Base-by-base conservation (phyloP, 2,329 filamentous ascomycete species). In the Pseudogymnoascus sp. region DNA sequence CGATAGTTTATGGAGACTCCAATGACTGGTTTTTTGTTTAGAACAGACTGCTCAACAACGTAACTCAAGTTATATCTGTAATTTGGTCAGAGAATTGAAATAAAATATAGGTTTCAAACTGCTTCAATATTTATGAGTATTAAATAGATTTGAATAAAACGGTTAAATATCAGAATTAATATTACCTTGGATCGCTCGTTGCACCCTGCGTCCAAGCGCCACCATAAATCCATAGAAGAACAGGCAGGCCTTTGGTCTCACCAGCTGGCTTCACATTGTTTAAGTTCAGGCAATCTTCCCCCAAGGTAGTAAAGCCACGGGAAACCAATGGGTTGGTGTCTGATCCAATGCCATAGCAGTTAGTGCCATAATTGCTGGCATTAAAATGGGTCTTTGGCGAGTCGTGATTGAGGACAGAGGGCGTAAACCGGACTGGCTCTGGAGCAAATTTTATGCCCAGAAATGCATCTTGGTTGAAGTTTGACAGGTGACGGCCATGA, bases 1-100 rank as follows among this genome's bases (percentile, higher is more conserved):
- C 87, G 79, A 71, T 89, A 84, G 73, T 82, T 82, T 69, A 84
- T 80, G 70, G 78, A 82, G 47, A 86, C 63, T 75, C 10, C 80
- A 72, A 75, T 80, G 84, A 28, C 66, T 8, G 67, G 67, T 7
- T 65, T 67, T 1, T 62, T 62, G 33, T 66, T 77, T 5, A 71
- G 66, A 6, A 76, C 73, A 0, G 77, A 75, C 44, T 78, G 76
- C 12, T 75, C 66, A 1, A 86, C 79, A 56, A 86, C 79, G 64
- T 79, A 82, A n/a, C 80, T 81, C 61, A 84, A 74, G 67, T 86
- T 86, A 69, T 85, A 86, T 80, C 78, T n/a, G 69, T 65, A 3
- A 73, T 75, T 33, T 75, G 75, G 5, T 80, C 79, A n/a, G n/a
- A 68, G 74, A 18, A 33, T 7, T 56, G 25, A 33, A n/a, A 16